Evolutionary conservation across 2,329 filamentous ascomycete species (phyloP), one percentile per base, ranked within the genome.

Genomic region (Leptographium flavum): DNA sequence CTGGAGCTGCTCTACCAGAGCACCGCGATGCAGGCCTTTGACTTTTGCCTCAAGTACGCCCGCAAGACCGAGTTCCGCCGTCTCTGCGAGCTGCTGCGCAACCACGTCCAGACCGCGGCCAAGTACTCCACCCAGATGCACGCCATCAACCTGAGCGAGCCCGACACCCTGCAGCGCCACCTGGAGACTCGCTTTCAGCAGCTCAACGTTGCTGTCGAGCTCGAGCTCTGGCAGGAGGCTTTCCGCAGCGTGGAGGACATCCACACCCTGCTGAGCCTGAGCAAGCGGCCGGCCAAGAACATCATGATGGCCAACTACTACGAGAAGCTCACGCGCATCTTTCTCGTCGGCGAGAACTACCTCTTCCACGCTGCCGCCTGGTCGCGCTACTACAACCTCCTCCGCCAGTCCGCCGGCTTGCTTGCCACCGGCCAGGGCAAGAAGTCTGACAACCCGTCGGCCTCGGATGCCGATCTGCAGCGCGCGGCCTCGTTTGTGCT

Each of bases 231-330:
- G 92, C 92, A 98, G 68, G 92, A 98, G 70, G 92, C 92, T 53
- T 98, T 98, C 83, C 85, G 92, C 64, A 95, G 87, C 60, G 90
- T 98, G 42, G 92, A 98, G 69, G 92, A 98, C 62, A 96, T 96
- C 55, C 92, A 98, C 70, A 96, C 88, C 43, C 78, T 98, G 45
- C 79, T 98, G 55, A 96, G 83, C 70, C 76, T 96, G 56, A 96
- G 90, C 81, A 96, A 96, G 77, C 85, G 92, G 46, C 88, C 88
- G 33, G 83, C 92, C 45, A 96, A 96, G 81, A 95, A 95, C 63
- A 74, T 95, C 61, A 96, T 98, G 92, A 98, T 98, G 92, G 92
- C 92, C 68, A 98, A 96, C 72, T 98, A 98, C 75, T 98, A 96
- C 67, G 92, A 98, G 74, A 96, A 96, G 71, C 80, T 98, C 47